Conservation (phyloP, 2,329 filamentous ascomycete genomes). For the Tolypocladium tundrense region DNA sequence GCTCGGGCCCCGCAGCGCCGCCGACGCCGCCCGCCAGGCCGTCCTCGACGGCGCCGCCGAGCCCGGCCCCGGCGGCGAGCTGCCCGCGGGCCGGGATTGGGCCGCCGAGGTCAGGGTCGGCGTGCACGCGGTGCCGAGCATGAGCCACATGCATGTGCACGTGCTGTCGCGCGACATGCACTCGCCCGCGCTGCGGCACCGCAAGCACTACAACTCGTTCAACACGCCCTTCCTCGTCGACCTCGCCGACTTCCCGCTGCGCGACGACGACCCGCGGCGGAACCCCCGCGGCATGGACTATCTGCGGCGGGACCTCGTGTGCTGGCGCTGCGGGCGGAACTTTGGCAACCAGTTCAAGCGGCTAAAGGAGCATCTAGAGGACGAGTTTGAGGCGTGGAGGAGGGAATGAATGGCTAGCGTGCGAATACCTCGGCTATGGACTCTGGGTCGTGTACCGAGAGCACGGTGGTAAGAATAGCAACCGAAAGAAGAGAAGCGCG, state of each 20-base stretch:
- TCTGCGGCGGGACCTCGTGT: conserved; percentile 56
- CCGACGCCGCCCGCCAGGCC: conserved; percentile 41
- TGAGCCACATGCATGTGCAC: conserved; percentile 88
- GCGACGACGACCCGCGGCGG: conserved; percentile 51
- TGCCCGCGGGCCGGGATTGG: conserved; percentile 74
- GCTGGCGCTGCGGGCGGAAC: conserved; percentile 72
- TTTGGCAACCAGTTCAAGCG: conserved; percentile 66
- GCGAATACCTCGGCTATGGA: not conserved
- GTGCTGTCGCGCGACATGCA: conserved; percentile 73
- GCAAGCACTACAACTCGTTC: conserved; percentile 91
- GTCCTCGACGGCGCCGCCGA: conserved; percentile 51
- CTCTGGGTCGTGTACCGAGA: not conserved
- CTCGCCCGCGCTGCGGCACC: conserved; percentile 61
- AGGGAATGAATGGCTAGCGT: conserved; percentile 41
- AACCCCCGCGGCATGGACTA: conserved; percentile 47
- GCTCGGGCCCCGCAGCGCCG: no score
- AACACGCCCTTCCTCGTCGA: conserved; percentile 73
- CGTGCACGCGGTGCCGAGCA: conserved; percentile 79
- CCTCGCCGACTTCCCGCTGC: conserved; percentile 70
- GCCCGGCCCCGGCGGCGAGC: conserved; percentile 19
- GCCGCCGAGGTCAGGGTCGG: conserved; percentile 62
- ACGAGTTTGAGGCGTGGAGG: conserved; percentile 71
- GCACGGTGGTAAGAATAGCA: not conserved
- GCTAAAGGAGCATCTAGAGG: conserved; percentile 64
- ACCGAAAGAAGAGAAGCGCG: not conserved